Evolutionary conservation across 2,329 filamentous ascomycete genomes (phyloP).

Genomic region (Cercospora brassicicola): DNA sequence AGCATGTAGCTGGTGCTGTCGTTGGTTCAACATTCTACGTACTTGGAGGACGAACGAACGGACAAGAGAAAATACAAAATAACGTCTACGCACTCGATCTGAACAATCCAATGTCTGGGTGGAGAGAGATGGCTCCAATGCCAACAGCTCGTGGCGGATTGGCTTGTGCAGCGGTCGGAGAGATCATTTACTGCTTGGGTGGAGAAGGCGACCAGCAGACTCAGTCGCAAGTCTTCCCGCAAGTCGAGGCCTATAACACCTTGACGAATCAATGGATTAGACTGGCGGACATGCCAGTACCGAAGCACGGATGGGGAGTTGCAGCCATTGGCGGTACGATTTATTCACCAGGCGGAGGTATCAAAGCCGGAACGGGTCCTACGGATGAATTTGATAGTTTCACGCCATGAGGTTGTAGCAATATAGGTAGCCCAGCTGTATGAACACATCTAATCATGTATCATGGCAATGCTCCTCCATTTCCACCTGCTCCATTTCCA

Average conservation of each 20-base stretch:
- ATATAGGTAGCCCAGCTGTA: neutral
- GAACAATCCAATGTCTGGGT: neutral
- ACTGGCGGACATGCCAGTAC: constrained; percentile 6
- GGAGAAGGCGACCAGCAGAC: constrained; percentile 13
- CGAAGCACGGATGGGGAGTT: constrained; percentile 15
- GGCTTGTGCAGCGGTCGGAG: constrained; percentile 7
- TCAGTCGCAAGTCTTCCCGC: neutral
- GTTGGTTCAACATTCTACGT: constrained; percentile 13
- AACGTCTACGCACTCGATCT: constrained; percentile 13
- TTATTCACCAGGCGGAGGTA: constrained; percentile 15
- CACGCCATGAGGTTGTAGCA: neutral
- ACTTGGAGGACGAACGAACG: constrained; percentile 10
- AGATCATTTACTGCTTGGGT: constrained; percentile 14
- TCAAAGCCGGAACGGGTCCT: constrained; percentile 9
- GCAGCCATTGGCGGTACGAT: constrained; percentile 9
- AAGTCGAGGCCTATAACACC: constrained; percentile 14
- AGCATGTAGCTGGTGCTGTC: constrained; percentile 15
- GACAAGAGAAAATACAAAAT: constrained; percentile 12
- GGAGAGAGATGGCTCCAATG: constrained; percentile 11
- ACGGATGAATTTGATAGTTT: constrained; percentile 12
- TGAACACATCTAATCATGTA: neutral
- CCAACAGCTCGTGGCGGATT: constrained; percentile 16
- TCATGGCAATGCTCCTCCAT: constrained; percentile 6
- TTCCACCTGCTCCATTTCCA: constrained; percentile 9
- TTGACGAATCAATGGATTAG: constrained; percentile 4